These are phyloP conservation scores for Sinapis alba DNA, from an alignment of 441 rosid species.

Conservation along the genomic window DNA sequence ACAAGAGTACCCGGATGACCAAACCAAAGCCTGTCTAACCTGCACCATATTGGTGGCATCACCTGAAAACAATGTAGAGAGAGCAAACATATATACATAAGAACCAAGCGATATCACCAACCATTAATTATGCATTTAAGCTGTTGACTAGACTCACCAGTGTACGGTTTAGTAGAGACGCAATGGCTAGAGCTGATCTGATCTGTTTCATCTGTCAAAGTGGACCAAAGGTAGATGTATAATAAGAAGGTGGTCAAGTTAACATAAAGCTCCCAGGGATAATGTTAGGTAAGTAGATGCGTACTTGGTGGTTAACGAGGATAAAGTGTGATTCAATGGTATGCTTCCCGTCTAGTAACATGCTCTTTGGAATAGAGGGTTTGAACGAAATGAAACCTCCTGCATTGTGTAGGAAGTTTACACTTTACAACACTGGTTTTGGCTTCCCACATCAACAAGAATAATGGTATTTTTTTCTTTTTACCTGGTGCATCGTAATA, in stretches of 20 bases:
- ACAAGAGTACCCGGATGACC: slow-evolving; percentile 88
- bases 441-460: slow-evolving; percentile 18
- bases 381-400: slow-evolving; percentile 94
- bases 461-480: not conserved
- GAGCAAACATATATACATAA: slow-evolving; percentile 6
- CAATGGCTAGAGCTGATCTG: slow-evolving; percentile 90
- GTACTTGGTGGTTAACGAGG: slow-evolving; percentile 87
- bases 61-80: slow-evolving; percentile 52
- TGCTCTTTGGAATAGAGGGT: slow-evolving; percentile 82
- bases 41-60: slow-evolving; percentile 98
- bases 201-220: slow-evolving; percentile 82
- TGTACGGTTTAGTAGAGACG: slow-evolving; percentile 81
- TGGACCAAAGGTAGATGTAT: slow-evolving; percentile 25
- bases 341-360: slow-evolving; percentile 89
- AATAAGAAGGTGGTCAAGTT: slow-evolving; percentile 34
- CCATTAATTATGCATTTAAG: not conserved
- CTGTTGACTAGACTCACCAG: slow-evolving; percentile 64
- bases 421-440: slow-evolving; percentile 1
- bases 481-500: slow-evolving; percentile 89
- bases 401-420: slow-evolving; percentile 47
- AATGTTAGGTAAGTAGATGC: slow-evolving; percentile 35
- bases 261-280: slow-evolving; percentile 18
- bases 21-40: slow-evolving; percentile 98
- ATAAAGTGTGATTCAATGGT: slow-evolving; percentile 76
- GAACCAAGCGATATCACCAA: slow-evolving; percentile 8